Base-by-base conservation (phyloP, 2,329 filamentous ascomycete species). In the Didymella keratinophila region DNA sequence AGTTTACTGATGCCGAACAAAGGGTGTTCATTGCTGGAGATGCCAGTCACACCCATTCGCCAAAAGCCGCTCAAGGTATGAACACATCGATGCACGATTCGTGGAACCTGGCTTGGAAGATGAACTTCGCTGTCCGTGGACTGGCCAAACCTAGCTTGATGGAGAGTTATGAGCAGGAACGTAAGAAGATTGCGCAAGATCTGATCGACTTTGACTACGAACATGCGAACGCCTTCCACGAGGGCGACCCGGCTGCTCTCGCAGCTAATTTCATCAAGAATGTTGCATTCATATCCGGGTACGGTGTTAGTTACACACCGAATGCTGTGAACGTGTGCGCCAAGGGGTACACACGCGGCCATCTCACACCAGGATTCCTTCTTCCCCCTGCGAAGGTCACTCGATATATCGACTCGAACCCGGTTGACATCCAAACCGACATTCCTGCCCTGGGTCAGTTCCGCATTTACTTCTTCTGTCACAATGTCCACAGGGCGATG, bases 371-470 rank as follows among this genome's bases (percentile, higher is more conserved):
- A 8, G 78, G 78, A 4, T 78, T 70, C 53, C 70, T 86, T 21
- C 80, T 90, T 25, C 84, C 87, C 3, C 90, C 90, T 2, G 87
- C 87, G 39, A 89, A 86, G 75, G 89, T 89, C 18, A 90, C 88
- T 0, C 84, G 90, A 27, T 92, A 89, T 71, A 84, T 92, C 50
- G 90, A 93, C 75, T 87, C 89, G 3, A 93, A 93, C 67, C 90
- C 90, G 0, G 86, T 93, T 41, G 88, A 93, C 66, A 79, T 93
- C 27, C 89, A 93, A 71, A 85, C 92, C 6, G 90, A 93, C 69
- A 90, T 93, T 43, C 90, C 90, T 1, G 85, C 92, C 76, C 80
- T 93, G 6, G 88, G 90, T 25, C 90, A 93, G 70, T 93, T 93
- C 79, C 84, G 89, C 47, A 84, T 92, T 44, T 92, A 90, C 73